Conservation (phyloP, 805 yeast species). For the Monosporozyma yasuniensis region DNA sequence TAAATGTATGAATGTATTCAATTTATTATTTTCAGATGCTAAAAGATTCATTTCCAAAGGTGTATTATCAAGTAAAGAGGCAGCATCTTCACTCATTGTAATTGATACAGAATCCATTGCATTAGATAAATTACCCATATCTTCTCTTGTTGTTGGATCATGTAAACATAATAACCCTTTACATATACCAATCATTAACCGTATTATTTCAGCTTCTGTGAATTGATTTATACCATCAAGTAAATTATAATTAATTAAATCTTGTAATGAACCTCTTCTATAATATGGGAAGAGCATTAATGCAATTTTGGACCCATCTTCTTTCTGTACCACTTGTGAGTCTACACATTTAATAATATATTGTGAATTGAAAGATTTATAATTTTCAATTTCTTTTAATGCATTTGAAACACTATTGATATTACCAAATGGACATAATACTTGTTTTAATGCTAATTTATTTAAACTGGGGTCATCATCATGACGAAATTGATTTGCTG, state of each 20-base stretch:
- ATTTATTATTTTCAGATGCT: background rate
- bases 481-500: background rate
- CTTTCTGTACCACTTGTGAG: slow-evolving; percentile 60
- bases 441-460: slow-evolving; percentile 69
- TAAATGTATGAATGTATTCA: slow-evolving; percentile 57
- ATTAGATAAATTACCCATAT: slow-evolving; percentile 1
- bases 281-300: slow-evolving; percentile 75
- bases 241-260: slow-evolving; percentile 56
- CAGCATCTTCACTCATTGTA: slow-evolving; percentile 22
- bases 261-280: slow-evolving; percentile 68
- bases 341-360: slow-evolving; percentile 62
- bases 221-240: slow-evolving; percentile 41
- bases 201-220: slow-evolving; percentile 55
- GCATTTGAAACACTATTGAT: slow-evolving; percentile 66
- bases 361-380: slow-evolving; percentile 60
- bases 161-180: slow-evolving; percentile 75
- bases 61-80: slow-evolving; percentile 14
- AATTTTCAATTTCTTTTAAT: slow-evolving; percentile 67
- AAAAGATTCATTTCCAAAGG: slow-evolving; percentile 7
- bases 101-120: slow-evolving; percentile 11
- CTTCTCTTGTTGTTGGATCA: slow-evolving; percentile 19
- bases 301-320: slow-evolving; percentile 72
- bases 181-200: slow-evolving; percentile 58
- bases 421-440: slow-evolving; percentile 74
- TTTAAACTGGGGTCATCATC: background rate